Evolutionary conservation across 371 early-diverging fungal species (phyloP), one percentile per base, ranked within the genome.

Genomic region (Globomyces sp.): DNA sequence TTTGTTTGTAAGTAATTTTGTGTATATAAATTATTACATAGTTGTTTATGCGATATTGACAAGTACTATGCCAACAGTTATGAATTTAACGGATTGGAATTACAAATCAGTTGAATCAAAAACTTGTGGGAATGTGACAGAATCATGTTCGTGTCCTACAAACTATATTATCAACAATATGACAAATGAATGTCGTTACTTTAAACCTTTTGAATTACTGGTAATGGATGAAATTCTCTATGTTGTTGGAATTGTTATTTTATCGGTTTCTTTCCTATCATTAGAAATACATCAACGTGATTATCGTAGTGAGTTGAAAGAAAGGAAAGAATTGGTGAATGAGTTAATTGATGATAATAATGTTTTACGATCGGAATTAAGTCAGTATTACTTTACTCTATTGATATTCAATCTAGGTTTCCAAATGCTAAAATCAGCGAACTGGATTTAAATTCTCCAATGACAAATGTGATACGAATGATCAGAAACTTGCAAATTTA

Each of bases 401-500:
- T 39, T 39, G 55, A 37, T 55, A 39, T 55, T 41, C 55, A 24
- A 24, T 24, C 24, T 24, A 24, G 24, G 24, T 24, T 24, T 24
- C 55, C 36, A 55, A 39, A 36, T 36, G 55, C 40, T 55, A 24
- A 41, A 4, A 37, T 55, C 40, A 41, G 39, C 4, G 58, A 77
- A 9, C 52, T 81, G 63, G 82, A 81, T 57, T 67, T 81, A 44
- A 80, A 81, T 60, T 76, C 80, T 45, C 82, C 82, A n/a, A 75
- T 82, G 62, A 77, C 77, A 24, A 82, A 82, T 58, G 82, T 80
- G 37, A 79, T 80, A 61, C 75, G 74, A 62, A 53, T 74, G 40
- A 79, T 82, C 52, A 58, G 70, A 13, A 63, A 46, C 40, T 71
- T 82, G 42, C 80, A 80, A 52, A 70, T 67, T 37, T 70, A 71